Evolutionary conservation across 2,329 filamentous ascomycete species (phyloP).

Genomic region (Microcera coccophila): DNA sequence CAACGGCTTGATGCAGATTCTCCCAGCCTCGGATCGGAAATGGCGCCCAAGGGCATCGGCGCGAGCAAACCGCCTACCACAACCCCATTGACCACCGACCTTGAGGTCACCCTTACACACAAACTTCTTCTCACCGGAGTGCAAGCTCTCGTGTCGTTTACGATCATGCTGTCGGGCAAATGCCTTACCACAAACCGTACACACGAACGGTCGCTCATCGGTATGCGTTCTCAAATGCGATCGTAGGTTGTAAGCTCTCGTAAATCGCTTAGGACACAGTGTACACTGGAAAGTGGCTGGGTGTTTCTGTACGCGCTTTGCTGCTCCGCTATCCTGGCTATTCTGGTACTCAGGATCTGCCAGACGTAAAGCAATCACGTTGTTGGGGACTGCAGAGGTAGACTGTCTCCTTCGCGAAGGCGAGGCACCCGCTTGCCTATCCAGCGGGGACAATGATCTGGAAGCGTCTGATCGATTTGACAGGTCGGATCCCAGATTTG

Average conservation of each 20-base stretch:
- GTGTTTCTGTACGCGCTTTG: conserved; percentile 92
- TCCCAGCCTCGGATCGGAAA: conserved; percentile 91
- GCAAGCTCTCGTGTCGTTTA: conserved; percentile 92
- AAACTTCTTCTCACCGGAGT: conserved; percentile 98
- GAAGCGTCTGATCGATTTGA: conserved; percentile 45
- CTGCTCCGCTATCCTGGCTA: conserved; percentile 54
- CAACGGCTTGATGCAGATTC: conserved; percentile 95
- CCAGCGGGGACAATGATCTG: conserved; percentile 57
- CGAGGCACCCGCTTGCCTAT: conserved; percentile 44
- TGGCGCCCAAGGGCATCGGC: conserved; percentile 92
- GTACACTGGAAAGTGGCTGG: conserved; percentile 95
- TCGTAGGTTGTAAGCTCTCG: conserved; percentile 90
- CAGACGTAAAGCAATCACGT: conserved; percentile 77
- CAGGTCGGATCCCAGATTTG: conserved; percentile 46
- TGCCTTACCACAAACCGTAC: conserved; percentile 93
- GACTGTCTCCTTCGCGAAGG: conserved; percentile 51
- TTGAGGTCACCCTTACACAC: conserved; percentile 91
- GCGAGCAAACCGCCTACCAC: conserved; percentile 85
- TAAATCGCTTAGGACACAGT: conserved; percentile 93
- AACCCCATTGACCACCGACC: conserved; percentile 82
- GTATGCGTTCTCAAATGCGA: conserved; percentile 96
- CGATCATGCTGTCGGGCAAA: conserved; percentile 97
- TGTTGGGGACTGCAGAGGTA: conserved; percentile 59
- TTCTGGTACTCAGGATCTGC: conserved; percentile 83
- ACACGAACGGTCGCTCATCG: conserved; percentile 94